A percentile compares a stretch with the other conserved stretches of the same genome.
These are phyloP conservation scores for Fusarium anguioides DNA, from an alignment of 2,329 filamentous ascomycete species.

Conservation along the genomic window DNA sequence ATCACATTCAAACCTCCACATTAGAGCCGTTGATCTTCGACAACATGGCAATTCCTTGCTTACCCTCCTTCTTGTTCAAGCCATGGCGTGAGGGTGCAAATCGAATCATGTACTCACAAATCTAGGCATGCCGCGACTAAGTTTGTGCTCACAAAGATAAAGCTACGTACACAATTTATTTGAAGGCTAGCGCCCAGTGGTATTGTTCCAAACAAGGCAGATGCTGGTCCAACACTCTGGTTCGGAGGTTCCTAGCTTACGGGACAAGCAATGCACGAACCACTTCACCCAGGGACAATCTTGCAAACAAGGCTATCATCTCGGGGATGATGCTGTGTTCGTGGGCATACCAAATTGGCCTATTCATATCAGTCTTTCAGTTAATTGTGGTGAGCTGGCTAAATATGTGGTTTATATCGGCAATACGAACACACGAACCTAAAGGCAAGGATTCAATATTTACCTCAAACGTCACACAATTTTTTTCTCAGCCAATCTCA, in stretches of 20 bases:
- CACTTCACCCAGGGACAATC: constrained; percentile 19
- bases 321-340: constrained; percentile 22
- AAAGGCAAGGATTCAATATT: constrained; percentile 19
- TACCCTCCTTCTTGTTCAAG: neutral
- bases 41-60: constrained; percentile 18
- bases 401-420: constrained; percentile 12
- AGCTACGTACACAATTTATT: constrained; percentile 10
- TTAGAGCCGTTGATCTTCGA: constrained; percentile 28
- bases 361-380: constrained; percentile 1
- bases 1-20: constrained; percentile 12
- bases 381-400: neutral
- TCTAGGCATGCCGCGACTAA: neutral
- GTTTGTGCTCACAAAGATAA: constrained; percentile 1
- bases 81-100: constrained; percentile 6
- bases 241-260: constrained; percentile 18
- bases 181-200: constrained; percentile 10
- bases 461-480: constrained; percentile 26
- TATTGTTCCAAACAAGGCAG: constrained; percentile 22
- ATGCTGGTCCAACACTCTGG: constrained; percentile 26
- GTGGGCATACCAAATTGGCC: constrained; percentile 8
- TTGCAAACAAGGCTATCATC: constrained; percentile 18
- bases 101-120: neutral
- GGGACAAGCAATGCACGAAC: constrained; percentile 29
- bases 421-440: constrained; percentile 2
- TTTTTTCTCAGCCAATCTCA: constrained; percentile 17